These are phyloP conservation scores for Hypoxylon fuscum DNA, from an alignment of 495 filamentous ascomycete species.

Conservation along the genomic window DNA sequence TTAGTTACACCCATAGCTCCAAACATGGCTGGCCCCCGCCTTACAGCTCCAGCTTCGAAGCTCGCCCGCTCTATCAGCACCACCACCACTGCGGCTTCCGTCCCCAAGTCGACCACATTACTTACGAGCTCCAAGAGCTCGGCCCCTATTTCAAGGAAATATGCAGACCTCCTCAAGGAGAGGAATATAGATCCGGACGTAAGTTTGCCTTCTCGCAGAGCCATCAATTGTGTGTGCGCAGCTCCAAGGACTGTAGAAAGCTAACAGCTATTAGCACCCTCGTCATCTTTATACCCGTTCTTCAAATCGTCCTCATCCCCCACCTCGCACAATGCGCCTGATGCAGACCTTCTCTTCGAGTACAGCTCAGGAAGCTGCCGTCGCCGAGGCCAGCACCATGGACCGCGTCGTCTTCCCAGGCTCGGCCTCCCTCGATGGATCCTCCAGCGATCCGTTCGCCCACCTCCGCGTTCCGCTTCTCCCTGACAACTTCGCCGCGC, in stretches of 20 bases:
- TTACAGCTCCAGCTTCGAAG: conserved; percentile 54
- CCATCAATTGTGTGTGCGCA: no score
- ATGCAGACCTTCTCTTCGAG: conserved; percentile 62
- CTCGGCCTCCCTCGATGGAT: conserved; percentile 26
- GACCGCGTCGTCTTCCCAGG: conserved; percentile 54
- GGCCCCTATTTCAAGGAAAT: conserved; percentile 45
- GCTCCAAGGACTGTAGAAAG: conserved; percentile 18
- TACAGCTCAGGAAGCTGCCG: conserved; percentile 41
- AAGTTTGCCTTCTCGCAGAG: conserved; percentile 16
- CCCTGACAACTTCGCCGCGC: conserved; percentile 51
- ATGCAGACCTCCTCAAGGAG: conserved; percentile 47
- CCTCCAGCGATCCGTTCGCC: conserved; percentile 46
- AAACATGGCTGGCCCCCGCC: conserved; percentile 44
- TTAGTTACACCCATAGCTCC: conserved; percentile 2
- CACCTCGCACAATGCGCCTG: conserved; percentile 49
- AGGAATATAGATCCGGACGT: conserved; percentile 46
- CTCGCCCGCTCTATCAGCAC: conserved; percentile 56
- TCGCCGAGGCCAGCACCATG: conserved; percentile 41
- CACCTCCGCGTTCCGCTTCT: conserved; percentile 56
- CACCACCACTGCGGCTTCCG: conserved; percentile 44
- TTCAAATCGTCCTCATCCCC: conserved; percentile 45
- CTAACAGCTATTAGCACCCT: conserved; percentile 40
- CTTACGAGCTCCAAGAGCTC: conserved; percentile 46
- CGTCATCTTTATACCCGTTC: conserved; percentile 45
- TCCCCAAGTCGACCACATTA: conserved; percentile 47